Base-by-base conservation (phyloP, 2,329 filamentous ascomycete genomes). In the Huntiella decipiens region DNA sequence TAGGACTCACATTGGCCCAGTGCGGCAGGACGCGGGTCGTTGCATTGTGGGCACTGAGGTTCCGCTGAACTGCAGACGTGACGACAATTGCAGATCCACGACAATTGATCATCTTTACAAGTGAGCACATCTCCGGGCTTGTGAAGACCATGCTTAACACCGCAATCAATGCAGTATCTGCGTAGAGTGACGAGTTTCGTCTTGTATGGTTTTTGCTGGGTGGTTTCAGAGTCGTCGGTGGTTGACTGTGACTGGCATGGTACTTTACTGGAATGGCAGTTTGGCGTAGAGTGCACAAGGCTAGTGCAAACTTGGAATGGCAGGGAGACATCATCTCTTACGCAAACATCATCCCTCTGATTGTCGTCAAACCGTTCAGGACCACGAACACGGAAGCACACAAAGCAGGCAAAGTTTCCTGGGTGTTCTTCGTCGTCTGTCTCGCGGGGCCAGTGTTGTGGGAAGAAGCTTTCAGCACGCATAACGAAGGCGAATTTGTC, bases 401-500 rank as follows among this genome's bases (percentile, higher is more conserved):
- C 54, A 51, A 64, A 64, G 51, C 62, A 65, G 49, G 63, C 62
- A 38, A 62, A 60, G 51, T 65, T 65, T 12, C 62, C 61, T 0
- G 61, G 62, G 43, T 58, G 56, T 49, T 62, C 47, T 15, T 46
- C 38, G 1, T 43, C 47, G 7, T 44, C 16, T 13, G 16, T 34
- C 40, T 61, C 58, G 49, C 55, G 58, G 4, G 61, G 58, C 15
- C 62, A 59, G 51, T 65, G 62, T 22, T 63, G 60, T 1, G 57
- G 53, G 47, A 64, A 65, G 54, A 61, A 58, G 37, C 61, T 63
- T 46, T 60, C 62, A 2, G 62, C 62, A 31, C 56, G 56, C 60
- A 64, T 62, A 51, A 65, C 58, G 40, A 64, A 64, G 38, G 61
- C 52, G 43, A 61, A 56, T 52, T 61, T 64, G 52, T 64, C 62